Evolutionary conservation across 495 filamentous ascomycete genomes (phyloP), one percentile per base, ranked within the genome.

Genomic region (Rostrohypoxylon terebratum): DNA sequence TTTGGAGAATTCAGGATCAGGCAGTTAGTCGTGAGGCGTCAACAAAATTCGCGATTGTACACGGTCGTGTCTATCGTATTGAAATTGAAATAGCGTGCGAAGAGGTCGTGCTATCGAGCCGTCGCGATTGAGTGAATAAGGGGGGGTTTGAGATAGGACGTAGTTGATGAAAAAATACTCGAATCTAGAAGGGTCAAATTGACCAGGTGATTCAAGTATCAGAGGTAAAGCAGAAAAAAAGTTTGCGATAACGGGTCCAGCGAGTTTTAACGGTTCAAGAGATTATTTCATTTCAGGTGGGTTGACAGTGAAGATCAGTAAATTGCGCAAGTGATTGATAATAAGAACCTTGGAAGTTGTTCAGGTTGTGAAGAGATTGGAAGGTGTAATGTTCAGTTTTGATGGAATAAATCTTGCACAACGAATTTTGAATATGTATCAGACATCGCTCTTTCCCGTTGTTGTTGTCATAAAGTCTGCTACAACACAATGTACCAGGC

Each of bases 1-100:
- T 61, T 44, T 42, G 58, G 58, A 44, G 48, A 62, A 59, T 58
- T 44, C 74, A 75, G 76, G 76, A 75, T 68, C 74, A 69, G 69
- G 71, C 68, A 65, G 31, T 36, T 2, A 7, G 28, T 61, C 23
- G 62, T 23, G 31, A 57, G 18, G 14, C 28, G 14, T 51, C 33
- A 21, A 31, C 11, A 23, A 34, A 34, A 34, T 38, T 60, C 23
- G 61, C 60, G 38, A 63, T 54, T 69, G 47, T 73, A 60, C 66
- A 51, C 11, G 31, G 34, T 54, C 40, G 58, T 54, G 18, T 55
- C 18, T 45, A 54, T 58, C 23, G 16, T 31, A 36, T 38, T 25
- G 11, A 58, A 13, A 28, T 65, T 21, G 25, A 45, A 58, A 34
- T 4, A 47, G 28, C 53, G 59, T 65, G 50, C 20, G 31, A 50